phyloP scores from a whole-genome alignment of 2,329 filamentous ascomycete genomes.

The Beauveria sp. region DNA sequence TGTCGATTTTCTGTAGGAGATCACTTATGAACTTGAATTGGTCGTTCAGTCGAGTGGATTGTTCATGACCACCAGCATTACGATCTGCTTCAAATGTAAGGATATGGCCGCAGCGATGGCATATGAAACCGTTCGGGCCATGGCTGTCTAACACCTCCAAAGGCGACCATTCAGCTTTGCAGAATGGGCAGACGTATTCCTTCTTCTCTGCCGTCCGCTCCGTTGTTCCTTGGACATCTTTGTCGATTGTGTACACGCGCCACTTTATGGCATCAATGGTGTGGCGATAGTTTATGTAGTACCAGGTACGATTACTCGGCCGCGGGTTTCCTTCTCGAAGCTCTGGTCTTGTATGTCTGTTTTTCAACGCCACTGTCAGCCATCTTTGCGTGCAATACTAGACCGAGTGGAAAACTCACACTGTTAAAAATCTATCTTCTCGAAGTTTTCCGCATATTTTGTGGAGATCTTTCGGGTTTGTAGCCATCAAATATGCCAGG shows the following conservation, averaged over 20 bases:
- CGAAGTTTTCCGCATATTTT: conserved; percentile 78
- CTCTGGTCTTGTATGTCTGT: conserved; percentile 60
- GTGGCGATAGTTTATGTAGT: conserved; percentile 91
- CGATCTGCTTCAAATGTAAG: conserved; percentile 61
- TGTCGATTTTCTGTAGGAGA: conserved; percentile 68
- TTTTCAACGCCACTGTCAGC: conserved; percentile 19
- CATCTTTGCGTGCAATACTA: neutral
- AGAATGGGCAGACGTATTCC: conserved; percentile 78
- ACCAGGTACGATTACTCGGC: conserved; percentile 83
- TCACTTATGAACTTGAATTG: conserved; percentile 74
- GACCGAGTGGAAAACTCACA: conserved; percentile 43
- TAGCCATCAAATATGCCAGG: conserved; percentile 75
- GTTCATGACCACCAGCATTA: conserved; percentile 62
- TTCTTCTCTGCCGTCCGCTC: conserved; percentile 79
- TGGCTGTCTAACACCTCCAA: conserved; percentile 80
- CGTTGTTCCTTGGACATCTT: conserved; percentile 77
- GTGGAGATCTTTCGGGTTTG: conserved; percentile 86
- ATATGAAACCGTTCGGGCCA: conserved; percentile 67
- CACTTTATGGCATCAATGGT: conserved; percentile 96
- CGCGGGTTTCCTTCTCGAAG: conserved; percentile 73
- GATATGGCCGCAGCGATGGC: conserved; percentile 64
- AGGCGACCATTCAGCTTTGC: conserved; percentile 78
- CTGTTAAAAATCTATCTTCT: conserved; percentile 77
- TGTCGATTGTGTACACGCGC: conserved; percentile 80
- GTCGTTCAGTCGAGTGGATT: conserved; percentile 66